Conservation (phyloP, 2,329 filamentous ascomycete genomes). For the Pochonia chlamydosporia region DNA sequence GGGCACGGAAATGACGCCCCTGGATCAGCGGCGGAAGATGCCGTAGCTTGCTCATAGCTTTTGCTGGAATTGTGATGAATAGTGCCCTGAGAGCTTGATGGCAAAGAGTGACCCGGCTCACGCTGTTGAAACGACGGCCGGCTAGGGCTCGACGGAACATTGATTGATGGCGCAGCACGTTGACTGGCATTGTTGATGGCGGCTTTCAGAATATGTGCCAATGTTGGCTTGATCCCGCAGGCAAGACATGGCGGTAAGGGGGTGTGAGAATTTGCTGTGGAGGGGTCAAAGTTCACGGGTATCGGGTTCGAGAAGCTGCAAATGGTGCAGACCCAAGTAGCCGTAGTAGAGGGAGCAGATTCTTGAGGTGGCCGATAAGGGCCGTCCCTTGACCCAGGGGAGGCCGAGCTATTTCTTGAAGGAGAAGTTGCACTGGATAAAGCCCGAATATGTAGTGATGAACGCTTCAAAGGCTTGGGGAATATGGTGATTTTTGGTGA, state of each 20-base stretch:
- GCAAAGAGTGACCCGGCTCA: background rate
- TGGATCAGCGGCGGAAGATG: conserved; percentile 8
- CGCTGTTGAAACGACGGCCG: background rate
- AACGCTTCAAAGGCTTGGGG: conserved; percentile 69
- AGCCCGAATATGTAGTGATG: conserved; percentile 50
- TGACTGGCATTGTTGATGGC: conserved; percentile 70
- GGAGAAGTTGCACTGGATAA: conserved; percentile 39
- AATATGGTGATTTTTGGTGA: conserved; percentile 88
- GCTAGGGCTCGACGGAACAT: background rate
- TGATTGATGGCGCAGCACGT: conserved; percentile 26
- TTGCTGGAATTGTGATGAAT: background rate
- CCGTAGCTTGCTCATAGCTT: background rate
- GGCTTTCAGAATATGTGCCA: conserved; percentile 79
- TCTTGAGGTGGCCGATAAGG: conserved; percentile 31
- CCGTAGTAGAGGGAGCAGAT: conserved; percentile 47
- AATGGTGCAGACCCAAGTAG: conserved; percentile 93
- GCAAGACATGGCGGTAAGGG: conserved; percentile 81
- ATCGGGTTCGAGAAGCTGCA: conserved; percentile 93
- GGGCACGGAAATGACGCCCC: conserved; percentile 60
- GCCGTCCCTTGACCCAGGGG: conserved; percentile 39
- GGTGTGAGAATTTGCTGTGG: conserved; percentile 71
- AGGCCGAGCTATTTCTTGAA: conserved; percentile 39
- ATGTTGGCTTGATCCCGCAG: conserved; percentile 87
- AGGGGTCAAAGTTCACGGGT: conserved; percentile 87
- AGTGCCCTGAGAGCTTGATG: background rate